phyloP scores from a whole-genome alignment of 2,329 filamentous ascomycete species.

The Aspergillus felis region DNA sequence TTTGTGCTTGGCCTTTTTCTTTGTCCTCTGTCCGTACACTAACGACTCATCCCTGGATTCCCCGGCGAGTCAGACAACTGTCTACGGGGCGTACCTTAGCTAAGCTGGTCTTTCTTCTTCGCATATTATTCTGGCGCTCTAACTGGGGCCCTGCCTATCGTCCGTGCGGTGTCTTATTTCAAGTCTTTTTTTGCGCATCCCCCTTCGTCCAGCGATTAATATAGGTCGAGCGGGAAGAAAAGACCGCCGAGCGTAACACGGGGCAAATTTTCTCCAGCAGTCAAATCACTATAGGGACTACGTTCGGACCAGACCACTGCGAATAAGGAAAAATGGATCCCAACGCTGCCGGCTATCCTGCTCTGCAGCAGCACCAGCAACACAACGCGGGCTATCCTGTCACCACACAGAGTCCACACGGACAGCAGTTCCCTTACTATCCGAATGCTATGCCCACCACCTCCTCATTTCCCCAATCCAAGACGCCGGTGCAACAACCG shows the following conservation, averaged over 20 bases:
- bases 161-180: background rate
- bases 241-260: background rate
- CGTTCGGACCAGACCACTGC: background rate
- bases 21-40: background rate
- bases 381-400: slow-evolving; percentile 31
- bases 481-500: slow-evolving; percentile 26
- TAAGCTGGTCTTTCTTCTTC: background rate
- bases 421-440: slow-evolving; percentile 33
- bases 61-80: background rate
- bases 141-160: background rate
- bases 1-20: background rate
- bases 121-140: too few relatives aligned
- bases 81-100: background rate
- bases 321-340: slow-evolving; percentile 24
- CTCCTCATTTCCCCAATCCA: slow-evolving; percentile 28
- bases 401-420: slow-evolving; percentile 28
- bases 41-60: background rate
- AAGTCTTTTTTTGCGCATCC: background rate
- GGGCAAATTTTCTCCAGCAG: background rate
- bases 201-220: background rate
- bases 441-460: slow-evolving; percentile 26
- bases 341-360: slow-evolving; percentile 26
- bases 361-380: slow-evolving; percentile 13
- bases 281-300: background rate
- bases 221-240: background rate